phyloP scores from a whole-genome alignment of 371 early-diverging fungal species.

The Umbelopsis sp. region DNA sequence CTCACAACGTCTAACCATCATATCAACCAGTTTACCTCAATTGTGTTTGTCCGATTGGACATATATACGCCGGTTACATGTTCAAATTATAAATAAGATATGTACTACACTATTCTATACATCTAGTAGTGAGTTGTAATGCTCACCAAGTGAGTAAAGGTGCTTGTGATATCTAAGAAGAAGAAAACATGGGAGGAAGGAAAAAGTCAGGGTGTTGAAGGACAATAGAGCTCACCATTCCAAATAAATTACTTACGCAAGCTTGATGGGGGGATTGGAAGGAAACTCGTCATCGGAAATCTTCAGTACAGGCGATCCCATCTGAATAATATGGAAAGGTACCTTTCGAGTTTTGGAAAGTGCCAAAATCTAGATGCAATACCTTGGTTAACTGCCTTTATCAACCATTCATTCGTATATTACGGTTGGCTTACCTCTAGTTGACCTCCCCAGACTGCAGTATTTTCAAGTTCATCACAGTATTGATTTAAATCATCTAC shows the following conservation, averaged over 20 bases:
- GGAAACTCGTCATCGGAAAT: slow-evolving; percentile 76
- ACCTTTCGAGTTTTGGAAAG: slow-evolving; percentile 71
- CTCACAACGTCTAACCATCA: no score
- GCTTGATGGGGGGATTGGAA: slow-evolving; percentile 63
- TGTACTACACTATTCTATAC: slow-evolving; percentile 20
- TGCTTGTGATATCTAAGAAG: slow-evolving; percentile 80
- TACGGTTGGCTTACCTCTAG: slow-evolving; percentile 68
- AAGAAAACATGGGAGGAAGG: not conserved
- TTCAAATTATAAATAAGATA: slow-evolving; percentile 1
- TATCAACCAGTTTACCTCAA: no score
- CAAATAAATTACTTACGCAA: slow-evolving; percentile 66
- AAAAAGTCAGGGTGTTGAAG: not conserved
- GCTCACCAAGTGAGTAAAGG: slow-evolving; percentile 91
- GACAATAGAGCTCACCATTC: not conserved
- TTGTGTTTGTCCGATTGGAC: no score
- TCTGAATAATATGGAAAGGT: slow-evolving; percentile 80
- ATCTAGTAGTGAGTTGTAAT: slow-evolving; percentile 81
- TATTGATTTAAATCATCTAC: slow-evolving; percentile 74
- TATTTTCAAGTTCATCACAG: slow-evolving; percentile 77
- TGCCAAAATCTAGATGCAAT: slow-evolving; percentile 67
- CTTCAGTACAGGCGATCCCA: slow-evolving; percentile 73
- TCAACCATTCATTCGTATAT: not conserved
- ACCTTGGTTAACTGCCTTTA: not conserved
- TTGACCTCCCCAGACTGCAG: slow-evolving; percentile 95
- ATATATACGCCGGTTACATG: no score